Percentiles rank a stretch among this genome's conserved stretches.
phyloP scores from a whole-genome alignment of 1,284 basidiomycete species.

The Rhodotorula glutinis region DNA sequence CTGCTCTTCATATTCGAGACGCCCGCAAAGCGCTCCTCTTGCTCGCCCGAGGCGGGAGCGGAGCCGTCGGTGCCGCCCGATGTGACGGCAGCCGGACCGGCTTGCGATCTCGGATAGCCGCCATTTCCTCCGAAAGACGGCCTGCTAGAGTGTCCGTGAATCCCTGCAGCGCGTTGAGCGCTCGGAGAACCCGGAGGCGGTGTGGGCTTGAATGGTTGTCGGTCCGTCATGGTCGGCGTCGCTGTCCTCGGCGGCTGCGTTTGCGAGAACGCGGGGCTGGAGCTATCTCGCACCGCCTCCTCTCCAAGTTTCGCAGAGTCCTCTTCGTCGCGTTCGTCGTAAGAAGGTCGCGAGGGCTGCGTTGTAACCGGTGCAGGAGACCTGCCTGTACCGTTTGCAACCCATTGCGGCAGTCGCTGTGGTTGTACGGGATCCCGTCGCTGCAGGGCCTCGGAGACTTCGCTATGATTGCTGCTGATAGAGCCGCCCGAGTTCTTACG shows the following conservation, averaged over 20 bases:
- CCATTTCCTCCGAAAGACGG: not conserved
- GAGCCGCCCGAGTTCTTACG: slow-evolving; percentile 21
- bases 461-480: not conserved
- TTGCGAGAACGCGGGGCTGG: not conserved
- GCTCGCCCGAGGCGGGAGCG: slow-evolving; percentile 3
- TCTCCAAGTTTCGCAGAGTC: too few species aligned
- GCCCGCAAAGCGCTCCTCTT: slow-evolving; percentile 37
- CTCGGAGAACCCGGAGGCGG: slow-evolving; percentile 20
- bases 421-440: slow-evolving; percentile 3
- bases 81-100: not conserved
- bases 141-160: not conserved
- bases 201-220: slow-evolving; percentile 32
- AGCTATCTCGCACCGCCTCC: not conserved
- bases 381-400: not conserved
- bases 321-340: not conserved
- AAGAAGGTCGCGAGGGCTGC: not conserved
- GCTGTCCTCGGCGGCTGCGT: slow-evolving; percentile 5
- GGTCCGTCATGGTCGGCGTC: slow-evolving; percentile 1
- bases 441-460: not conserved
- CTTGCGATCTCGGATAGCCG: not conserved
- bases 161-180: not conserved
- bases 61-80: not conserved
- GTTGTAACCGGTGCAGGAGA: slow-evolving; percentile 1
- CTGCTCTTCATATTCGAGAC: slow-evolving; percentile 35
- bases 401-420: slow-evolving; percentile 6